Evolutionary conservation across 768 basidiomycete genomes (phyloP).

Genomic region (Trametes coccinea): DNA sequence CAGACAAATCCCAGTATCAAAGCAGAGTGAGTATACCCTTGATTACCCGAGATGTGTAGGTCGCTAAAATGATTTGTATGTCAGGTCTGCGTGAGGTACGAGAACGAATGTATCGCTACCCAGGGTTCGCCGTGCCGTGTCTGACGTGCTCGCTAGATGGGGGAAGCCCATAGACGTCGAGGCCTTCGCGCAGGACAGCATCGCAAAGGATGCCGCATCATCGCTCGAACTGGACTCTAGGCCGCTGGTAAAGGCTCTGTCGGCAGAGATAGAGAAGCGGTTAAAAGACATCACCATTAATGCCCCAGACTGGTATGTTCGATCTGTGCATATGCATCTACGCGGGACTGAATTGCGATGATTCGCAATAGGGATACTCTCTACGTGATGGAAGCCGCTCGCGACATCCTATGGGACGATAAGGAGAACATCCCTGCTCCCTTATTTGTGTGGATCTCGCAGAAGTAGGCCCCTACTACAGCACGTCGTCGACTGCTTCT

Average conservation of each 20-base stretch:
- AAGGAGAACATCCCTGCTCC: conserved; percentile 70
- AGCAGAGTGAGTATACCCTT: conserved; percentile 62
- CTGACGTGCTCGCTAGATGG: conserved; percentile 52
- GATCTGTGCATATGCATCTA: neutral
- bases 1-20: conserved; percentile 92
- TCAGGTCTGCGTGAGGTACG: conserved; percentile 62
- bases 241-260: conserved; percentile 80
- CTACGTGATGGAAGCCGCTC: conserved; percentile 83
- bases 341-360: neutral
- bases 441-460: conserved; percentile 78
- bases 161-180: conserved; percentile 78
- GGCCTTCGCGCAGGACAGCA: conserved; percentile 70
- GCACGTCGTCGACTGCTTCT: neutral
- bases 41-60: neutral
- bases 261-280: conserved; percentile 67
- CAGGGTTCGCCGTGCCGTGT: too few species aligned
- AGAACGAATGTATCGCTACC: neutral
- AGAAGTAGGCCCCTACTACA: conserved; percentile 63
- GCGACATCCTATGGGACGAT: conserved; percentile 78
- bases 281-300: conserved; percentile 82
- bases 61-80: neutral
- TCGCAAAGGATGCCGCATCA: conserved; percentile 48
- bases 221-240: conserved; percentile 47
- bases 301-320: conserved; percentile 84
- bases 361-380: conserved; percentile 70